Percentiles rank a stretch among this genome's conserved stretches.
Evolutionary conservation across 2,329 filamentous ascomycete species (phyloP).

Genomic region (Samsoniella hepiali): DNA sequence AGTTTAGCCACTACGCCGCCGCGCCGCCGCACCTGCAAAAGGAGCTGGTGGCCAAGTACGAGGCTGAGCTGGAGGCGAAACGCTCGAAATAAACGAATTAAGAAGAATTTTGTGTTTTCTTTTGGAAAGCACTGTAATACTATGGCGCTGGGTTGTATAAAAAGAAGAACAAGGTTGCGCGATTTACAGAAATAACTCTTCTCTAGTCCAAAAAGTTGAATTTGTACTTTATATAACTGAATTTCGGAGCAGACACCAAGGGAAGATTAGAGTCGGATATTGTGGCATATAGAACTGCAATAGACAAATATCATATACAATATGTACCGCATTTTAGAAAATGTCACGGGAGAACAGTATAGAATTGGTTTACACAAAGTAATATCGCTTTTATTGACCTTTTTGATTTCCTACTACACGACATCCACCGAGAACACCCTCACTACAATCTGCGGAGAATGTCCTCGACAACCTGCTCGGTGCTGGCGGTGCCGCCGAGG

Average conservation of each 20-base stretch:
- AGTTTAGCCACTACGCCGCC: conserved; percentile 92
- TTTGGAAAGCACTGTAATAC: conserved; percentile 4
- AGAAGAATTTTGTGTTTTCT: background rate
- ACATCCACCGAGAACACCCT: background rate
- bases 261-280: conserved; percentile 1
- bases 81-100: conserved; percentile 44
- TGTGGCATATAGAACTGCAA: conserved; percentile 15
- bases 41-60: conserved; percentile 56
- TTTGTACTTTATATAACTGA: conserved; percentile 9
- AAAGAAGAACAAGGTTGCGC: background rate
- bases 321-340: conserved; percentile 48
- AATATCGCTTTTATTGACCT: background rate
- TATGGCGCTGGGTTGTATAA: conserved; percentile 12
- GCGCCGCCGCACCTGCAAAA: conserved; percentile 83
- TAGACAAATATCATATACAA: background rate
- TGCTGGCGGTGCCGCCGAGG: conserved; percentile 81
- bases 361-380: background rate
- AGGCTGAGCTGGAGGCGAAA: conserved; percentile 57
- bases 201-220: conserved; percentile 11
- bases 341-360: no score
- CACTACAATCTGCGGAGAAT: conserved; percentile 62
- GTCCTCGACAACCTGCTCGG: conserved; percentile 82
- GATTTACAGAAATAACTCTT: conserved; percentile 17
- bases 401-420: background rate
- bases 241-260: background rate